A percentile compares a stretch with the other conserved stretches of the same genome.
These are phyloP conservation scores for Fusarium metavorans DNA, from an alignment of 2,329 filamentous ascomycete species.

Conservation along the genomic window DNA sequence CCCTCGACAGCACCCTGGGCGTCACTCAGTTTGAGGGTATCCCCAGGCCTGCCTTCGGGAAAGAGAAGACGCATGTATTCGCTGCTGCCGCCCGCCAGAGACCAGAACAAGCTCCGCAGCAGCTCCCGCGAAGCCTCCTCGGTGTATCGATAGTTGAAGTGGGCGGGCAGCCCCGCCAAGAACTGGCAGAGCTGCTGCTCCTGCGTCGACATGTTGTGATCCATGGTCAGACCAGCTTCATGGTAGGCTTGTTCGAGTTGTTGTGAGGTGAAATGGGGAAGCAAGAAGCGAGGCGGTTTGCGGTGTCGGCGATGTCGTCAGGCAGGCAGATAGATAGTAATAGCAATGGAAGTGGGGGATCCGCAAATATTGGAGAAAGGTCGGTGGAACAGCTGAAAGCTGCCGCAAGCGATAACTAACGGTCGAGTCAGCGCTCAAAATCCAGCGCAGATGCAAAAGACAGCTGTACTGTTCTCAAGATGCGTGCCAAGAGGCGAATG, in stretches of 20 bases:
- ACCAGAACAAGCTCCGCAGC: slow-evolving; percentile 85
- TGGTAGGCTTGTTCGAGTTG: slow-evolving; percentile 32
- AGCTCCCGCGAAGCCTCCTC: slow-evolving; percentile 78
- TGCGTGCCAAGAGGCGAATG: not conserved
- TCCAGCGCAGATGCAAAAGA: not conserved
- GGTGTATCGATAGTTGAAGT: slow-evolving; percentile 81
- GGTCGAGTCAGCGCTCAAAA: slow-evolving; percentile 29
- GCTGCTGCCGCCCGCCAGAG: slow-evolving; percentile 79
- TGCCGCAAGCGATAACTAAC: slow-evolving; percentile 18
- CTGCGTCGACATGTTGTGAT: slow-evolving; percentile 68
- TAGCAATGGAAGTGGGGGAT: slow-evolving; percentile 13
- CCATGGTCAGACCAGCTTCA: slow-evolving; percentile 58
- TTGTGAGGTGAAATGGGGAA: not conserved
- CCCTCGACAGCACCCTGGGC: slow-evolving; percentile 94
- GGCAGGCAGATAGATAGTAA: slow-evolving; percentile 7
- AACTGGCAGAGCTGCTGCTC: slow-evolving; percentile 88
- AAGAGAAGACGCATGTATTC: slow-evolving; percentile 86
- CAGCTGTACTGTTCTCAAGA: not conserved
- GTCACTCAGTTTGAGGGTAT: slow-evolving; percentile 81
- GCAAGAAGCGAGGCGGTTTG: slow-evolving; percentile 15
- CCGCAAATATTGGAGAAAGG: slow-evolving; percentile 37
- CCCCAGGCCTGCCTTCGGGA: slow-evolving; percentile 75
- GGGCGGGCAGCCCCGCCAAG: slow-evolving; percentile 80
- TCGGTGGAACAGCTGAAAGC: slow-evolving; percentile 34
- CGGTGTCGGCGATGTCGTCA: slow-evolving; percentile 43